Percentiles rank a stretch among this genome's conserved stretches.
Conservation (phyloP, 345 rosid species). For the Eucalyptus polybractea region DNA sequence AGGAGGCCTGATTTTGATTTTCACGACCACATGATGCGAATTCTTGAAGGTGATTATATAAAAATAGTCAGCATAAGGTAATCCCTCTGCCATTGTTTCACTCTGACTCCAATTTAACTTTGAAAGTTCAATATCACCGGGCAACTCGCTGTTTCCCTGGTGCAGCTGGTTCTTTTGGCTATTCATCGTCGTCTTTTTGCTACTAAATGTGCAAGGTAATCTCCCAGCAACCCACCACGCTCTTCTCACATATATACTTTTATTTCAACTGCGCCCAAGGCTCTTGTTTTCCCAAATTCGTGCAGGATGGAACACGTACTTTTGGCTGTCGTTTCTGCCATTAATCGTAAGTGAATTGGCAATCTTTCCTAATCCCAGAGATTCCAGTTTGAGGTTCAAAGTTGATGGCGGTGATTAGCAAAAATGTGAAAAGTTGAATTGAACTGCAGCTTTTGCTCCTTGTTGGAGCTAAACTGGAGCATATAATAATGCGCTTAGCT, state of each 20-base stretch:
- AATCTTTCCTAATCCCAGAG: neutral
- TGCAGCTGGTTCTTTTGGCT: constrained; percentile 89
- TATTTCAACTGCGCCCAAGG: neutral
- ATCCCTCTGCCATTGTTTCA: neutral
- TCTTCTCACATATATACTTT: neutral
- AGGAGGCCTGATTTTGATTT: no score
- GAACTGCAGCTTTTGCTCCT: constrained; percentile 51
- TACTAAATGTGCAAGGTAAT: constrained; percentile 61
- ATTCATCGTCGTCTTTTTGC: constrained; percentile 64
- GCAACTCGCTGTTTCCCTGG: neutral
- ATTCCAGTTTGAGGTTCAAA: neutral
- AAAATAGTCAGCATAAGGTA: constrained; percentile 74
- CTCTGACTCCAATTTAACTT: neutral
- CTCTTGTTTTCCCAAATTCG: neutral
- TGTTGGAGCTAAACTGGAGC: constrained; percentile 74
- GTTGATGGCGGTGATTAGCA: neutral
- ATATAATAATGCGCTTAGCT: constrained; percentile 50
- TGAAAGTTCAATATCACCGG: neutral
- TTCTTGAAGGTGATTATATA: constrained; percentile 48
- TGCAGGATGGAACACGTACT: constrained; percentile 81
- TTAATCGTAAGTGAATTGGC: constrained; percentile 40
- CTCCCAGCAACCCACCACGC: neutral
- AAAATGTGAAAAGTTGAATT: neutral
- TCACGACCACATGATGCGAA: constrained; percentile 52
- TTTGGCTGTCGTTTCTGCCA: constrained; percentile 87